phyloP scores from a whole-genome alignment of 2,329 filamentous ascomycete genomes.

The Microdochium bolleyi region DNA sequence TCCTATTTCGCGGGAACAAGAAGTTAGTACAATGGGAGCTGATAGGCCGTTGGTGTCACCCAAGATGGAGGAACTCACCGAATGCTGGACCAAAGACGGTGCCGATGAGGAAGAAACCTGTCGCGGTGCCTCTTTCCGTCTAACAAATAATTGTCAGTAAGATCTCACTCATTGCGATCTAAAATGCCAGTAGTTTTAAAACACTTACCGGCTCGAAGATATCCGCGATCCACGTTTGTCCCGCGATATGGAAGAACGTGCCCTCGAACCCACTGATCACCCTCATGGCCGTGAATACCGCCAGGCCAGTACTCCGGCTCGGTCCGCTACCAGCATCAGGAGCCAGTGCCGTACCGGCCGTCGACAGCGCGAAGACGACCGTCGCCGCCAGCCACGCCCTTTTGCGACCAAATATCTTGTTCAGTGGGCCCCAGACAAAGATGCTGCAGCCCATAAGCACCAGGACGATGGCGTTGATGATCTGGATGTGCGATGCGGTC shows the following conservation, averaged over 20 bases:
- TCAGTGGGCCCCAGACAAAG: not conserved
- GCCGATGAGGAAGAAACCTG: slow-evolving; percentile 32
- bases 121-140: slow-evolving; percentile 26
- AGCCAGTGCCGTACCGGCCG: not conserved
- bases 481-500: not conserved
- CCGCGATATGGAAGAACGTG: not conserved
- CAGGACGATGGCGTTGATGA: not conserved
- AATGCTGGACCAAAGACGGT: slow-evolving; percentile 31
- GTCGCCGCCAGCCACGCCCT: not conserved
- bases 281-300: not conserved
- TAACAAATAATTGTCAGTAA: not conserved
- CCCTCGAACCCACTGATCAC: not conserved
- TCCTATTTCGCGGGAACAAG: slow-evolving; percentile 7
- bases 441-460: not conserved
- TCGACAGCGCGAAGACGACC: not conserved
- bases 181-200: not conserved
- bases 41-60: too few species aligned
- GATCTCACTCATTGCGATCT: not conserved
- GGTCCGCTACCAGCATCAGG: not conserved
- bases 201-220: not conserved
- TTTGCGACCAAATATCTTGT: not conserved
- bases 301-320: not conserved
- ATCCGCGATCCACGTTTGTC: not conserved
- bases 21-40: not conserved
- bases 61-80: slow-evolving; percentile 15